phyloP scores from a whole-genome alignment of 495 filamentous ascomycete species.

The Penicillium roqueforti region DNA sequence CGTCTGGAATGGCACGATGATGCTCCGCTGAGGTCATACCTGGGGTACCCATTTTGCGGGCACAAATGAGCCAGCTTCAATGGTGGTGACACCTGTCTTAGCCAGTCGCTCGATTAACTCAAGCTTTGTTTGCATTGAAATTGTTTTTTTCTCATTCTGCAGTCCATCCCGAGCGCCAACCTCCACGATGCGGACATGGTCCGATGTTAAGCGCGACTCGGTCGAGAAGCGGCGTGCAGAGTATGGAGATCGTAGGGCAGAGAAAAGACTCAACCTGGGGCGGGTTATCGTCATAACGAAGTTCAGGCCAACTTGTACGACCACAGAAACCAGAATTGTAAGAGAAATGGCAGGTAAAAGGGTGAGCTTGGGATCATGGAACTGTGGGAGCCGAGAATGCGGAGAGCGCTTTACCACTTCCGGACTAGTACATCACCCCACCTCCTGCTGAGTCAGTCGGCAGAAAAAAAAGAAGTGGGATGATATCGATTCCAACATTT shows the following conservation, averaged over 20 bases:
- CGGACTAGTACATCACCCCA: constrained; percentile 16
- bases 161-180: constrained; percentile 92
- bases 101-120: constrained; percentile 76
- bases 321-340: not conserved
- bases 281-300: constrained; percentile 21
- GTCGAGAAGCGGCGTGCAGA: constrained; percentile 36
- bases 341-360: not conserved
- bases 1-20: no score
- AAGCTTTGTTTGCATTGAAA: constrained; percentile 79
- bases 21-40: constrained; percentile 49
- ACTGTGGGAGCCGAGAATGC: constrained; percentile 14
- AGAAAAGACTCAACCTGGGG: constrained; percentile 26
- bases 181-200: constrained; percentile 71
- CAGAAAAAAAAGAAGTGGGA: constrained; percentile 16
- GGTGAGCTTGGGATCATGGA: not conserved
- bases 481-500: constrained; percentile 1
- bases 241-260: constrained; percentile 30
- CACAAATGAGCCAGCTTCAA: constrained; percentile 95
- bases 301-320: not conserved
- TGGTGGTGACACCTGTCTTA: constrained; percentile 77
- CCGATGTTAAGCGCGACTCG: constrained; percentile 48
- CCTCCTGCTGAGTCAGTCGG: constrained; percentile 10
- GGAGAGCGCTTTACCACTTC: constrained; percentile 23
- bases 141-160: constrained; percentile 88
- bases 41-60: constrained; percentile 98